These are phyloP conservation scores for Tolypocladium amazonense DNA, from an alignment of 2,329 filamentous ascomycete species.

Conservation along the genomic window DNA sequence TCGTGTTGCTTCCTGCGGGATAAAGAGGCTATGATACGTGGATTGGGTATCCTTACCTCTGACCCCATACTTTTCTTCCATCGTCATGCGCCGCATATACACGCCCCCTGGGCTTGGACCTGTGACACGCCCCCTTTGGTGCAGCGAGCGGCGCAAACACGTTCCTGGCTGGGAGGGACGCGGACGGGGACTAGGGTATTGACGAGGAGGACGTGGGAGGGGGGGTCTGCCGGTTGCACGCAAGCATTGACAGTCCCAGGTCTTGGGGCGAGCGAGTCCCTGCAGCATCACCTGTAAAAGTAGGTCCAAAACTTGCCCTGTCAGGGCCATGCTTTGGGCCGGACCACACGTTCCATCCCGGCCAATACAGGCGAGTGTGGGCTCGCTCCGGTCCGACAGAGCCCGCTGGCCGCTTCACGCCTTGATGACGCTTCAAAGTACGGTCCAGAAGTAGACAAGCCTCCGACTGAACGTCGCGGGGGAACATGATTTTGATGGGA, in stretches of 20 bases:
- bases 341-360: neutral
- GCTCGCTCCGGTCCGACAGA: slow-evolving; percentile 3
- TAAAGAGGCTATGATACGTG: slow-evolving; percentile 23
- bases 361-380: neutral
- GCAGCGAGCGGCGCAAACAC: slow-evolving; percentile 9
- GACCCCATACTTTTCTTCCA: slow-evolving; percentile 20
- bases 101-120: slow-evolving; percentile 9
- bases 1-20: slow-evolving; percentile 22
- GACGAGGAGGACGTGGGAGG: slow-evolving; percentile 4
- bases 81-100: slow-evolving; percentile 16
- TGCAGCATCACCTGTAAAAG: neutral
- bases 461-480: neutral
- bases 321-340: neutral
- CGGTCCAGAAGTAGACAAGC: neutral
- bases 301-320: neutral
- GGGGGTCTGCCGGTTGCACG: neutral
- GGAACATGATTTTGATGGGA: neutral
- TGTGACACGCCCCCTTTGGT: slow-evolving; percentile 13
- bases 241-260: neutral
- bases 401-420: slow-evolving; percentile 19
- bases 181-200: neutral
- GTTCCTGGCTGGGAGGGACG: slow-evolving; percentile 10
- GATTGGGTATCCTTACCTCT: slow-evolving; percentile 29
- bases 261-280: neutral
- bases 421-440: slow-evolving; percentile 15